Conservation (phyloP, 1,284 basidiomycete genomes). For the Rhodotorula glutinis region DNA sequence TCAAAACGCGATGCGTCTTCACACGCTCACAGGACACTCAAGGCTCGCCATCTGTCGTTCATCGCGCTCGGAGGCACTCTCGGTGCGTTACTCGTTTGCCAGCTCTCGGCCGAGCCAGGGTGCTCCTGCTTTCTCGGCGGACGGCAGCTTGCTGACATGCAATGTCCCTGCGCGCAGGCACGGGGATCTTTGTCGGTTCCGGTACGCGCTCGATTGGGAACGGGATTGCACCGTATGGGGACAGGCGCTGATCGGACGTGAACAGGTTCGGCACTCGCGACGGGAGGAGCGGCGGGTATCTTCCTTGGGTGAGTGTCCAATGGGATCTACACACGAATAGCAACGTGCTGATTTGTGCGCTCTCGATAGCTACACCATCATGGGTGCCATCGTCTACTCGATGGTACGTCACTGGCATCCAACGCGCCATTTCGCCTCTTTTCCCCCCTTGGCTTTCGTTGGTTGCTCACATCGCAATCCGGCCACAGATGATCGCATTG, state of each 20-base stretch:
- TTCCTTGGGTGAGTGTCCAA: constrained; percentile 35
- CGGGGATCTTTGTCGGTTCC: constrained; percentile 33
- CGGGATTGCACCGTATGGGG: no score
- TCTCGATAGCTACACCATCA: constrained; percentile 31
- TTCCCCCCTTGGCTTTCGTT: constrained; percentile 9
- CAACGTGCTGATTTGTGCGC: not conserved
- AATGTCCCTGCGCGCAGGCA: no score
- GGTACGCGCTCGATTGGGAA: constrained; percentile 10
- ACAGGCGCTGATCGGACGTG: no score
- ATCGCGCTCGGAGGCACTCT: constrained; percentile 58
- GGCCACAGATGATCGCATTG: constrained; percentile 42
- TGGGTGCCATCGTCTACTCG: constrained; percentile 42
- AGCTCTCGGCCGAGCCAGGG: not conserved
- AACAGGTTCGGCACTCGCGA: constrained; percentile 41
- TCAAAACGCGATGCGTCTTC: not conserved
- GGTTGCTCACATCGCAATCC: constrained; percentile 15
- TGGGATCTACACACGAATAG: no score
- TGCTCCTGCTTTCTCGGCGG: no score
- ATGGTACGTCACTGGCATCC: constrained; percentile 50
- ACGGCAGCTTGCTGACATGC: no score
- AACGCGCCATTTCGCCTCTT: no score
- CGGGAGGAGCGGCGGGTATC: constrained; percentile 45
- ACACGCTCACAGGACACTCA: constrained; percentile 7
- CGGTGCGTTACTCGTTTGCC: constrained; percentile 58
- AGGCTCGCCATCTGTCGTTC: constrained; percentile 21